Evolutionary conservation across 495 filamentous ascomycete species (phyloP).

Genomic region (Penicillium verhagenii): DNA sequence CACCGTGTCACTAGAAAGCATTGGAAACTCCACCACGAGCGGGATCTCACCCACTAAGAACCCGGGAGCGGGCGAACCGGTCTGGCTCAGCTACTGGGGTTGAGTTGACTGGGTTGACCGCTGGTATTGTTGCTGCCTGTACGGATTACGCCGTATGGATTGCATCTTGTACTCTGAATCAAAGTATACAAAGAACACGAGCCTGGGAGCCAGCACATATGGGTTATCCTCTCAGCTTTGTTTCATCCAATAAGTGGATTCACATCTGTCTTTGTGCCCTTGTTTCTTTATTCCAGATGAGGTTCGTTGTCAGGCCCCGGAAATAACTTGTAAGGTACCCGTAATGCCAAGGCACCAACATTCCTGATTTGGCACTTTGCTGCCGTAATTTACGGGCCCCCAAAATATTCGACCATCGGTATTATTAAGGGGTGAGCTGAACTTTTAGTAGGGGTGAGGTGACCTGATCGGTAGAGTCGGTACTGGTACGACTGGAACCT

Average conservation of each 20-base stretch:
- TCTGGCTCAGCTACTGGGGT: constrained; percentile 7
- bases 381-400: not conserved
- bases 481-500: too few relatives aligned
- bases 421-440: too few relatives aligned
- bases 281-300: not conserved
- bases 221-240: too few relatives aligned
- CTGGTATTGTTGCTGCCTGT: constrained; percentile 15
- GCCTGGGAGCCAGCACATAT: too few relatives aligned
- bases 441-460: too few relatives aligned
- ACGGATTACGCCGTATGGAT: too few relatives aligned
- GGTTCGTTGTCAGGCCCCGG: not conserved
- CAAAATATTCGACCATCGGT: too few relatives aligned
- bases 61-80: not conserved
- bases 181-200: too few relatives aligned
- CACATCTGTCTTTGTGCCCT: not conserved
- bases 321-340: not conserved
- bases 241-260: not conserved
- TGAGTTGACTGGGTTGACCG: not conserved
- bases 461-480: too few relatives aligned
- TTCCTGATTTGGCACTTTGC: not conserved
- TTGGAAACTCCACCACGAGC: constrained; percentile 5
- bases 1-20: constrained; percentile 10
- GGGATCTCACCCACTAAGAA: constrained; percentile 14
- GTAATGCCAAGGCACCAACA: not conserved
- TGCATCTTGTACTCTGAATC: not conserved